Evolutionary conservation across 345 rosid species (phyloP), one percentile per base, ranked within the genome.

Genomic region (Conringia planisiliqua): DNA sequence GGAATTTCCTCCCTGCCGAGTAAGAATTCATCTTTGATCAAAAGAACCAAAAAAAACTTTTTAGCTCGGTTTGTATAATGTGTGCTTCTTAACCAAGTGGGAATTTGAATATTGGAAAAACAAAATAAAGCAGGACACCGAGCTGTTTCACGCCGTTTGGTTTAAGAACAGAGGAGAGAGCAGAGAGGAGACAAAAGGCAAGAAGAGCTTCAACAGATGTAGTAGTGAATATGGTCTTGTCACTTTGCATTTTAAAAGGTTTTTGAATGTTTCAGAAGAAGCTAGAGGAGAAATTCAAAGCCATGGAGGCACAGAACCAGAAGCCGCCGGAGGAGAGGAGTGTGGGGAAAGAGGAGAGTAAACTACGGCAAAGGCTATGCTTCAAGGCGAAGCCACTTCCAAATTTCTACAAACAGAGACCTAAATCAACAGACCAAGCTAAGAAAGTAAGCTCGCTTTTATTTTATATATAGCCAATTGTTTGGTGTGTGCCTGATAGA

Each of bases 351-450:
- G 93, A 94, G 75, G 71, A 85, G 73, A 87, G 83, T 69, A 89
- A 78, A 77, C 79, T 86, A 77, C 40, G 88, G 9, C 83, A 83
- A 82, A 86, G 72, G 73, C 86, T 89, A 57, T 89, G 98, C 86
- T 94, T 91, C 87, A 94, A 91, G 83, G 97, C 98, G 22, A 86
- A 90, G 76, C 98, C 97, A 46, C 83, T 93, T 66, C 98, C 98
- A 7, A 79, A 84, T n/a, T 93, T 93, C 66, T 93, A 93, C 72
- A 88, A 84, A 78, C 86, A 86, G 36, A 85, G 86, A 71, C 74
- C 74, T 65, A 54, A 75, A 66, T 39, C 63, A 5, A 82, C 68
- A 4, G 79, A 71, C 72, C 86, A 81, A 72, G 58, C 73, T 24
- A 81, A 82, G 69, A 85, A 85, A 84, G 96, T 88, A 83, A 79